Evolutionary conservation across 306 rosid genomes (phyloP), one percentile per base, ranked within the genome.

Genomic region (Cucurbita moschata): DNA sequence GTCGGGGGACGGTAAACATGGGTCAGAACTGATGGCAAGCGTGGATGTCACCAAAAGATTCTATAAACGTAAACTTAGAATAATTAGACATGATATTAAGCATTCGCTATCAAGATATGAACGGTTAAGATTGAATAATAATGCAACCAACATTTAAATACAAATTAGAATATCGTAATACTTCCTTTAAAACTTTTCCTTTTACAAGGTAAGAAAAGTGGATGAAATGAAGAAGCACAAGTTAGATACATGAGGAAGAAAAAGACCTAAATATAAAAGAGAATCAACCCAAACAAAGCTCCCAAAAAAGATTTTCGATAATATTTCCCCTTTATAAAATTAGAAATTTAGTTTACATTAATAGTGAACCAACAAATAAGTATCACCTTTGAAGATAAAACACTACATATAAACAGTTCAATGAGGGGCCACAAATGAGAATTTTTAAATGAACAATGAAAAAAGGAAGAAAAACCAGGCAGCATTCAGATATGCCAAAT

Each of bases 41-140:
- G 87, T 89, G 49, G 97, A 87, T 16, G 99, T 94, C 85, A 91
- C 99, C 77, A 83, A 83, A 61, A 94, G 83, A 82, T 89, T 94
- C 99, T 94, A 56, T 86, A 86, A 51, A 74, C 50, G 75, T 75
- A 30, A 30, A 30, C 0, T 30, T 30, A 2, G 35, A 30, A 30
- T 30, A 30, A 30, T 30, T 30, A 44, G 39, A 63, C 11, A 11
- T 16, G 10, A 60, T 35, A 77, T 13, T 47, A n/a, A 46, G 53
- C 14, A 23, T 23, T 18, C 10, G 18, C 13, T 52, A 65, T 42
- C 71, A 65, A 43, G 71, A 42, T 18, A 40, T 8, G 2, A 55
- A 53, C 10, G 9, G 23, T 21, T 15, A 56, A 4, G 38, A 11
- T 58, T 5, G 18, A 57, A 57, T 10, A 57, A 10, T 23, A 57